Conservation (phyloP, 306 rosid species). For the Fagus crenata region DNA sequence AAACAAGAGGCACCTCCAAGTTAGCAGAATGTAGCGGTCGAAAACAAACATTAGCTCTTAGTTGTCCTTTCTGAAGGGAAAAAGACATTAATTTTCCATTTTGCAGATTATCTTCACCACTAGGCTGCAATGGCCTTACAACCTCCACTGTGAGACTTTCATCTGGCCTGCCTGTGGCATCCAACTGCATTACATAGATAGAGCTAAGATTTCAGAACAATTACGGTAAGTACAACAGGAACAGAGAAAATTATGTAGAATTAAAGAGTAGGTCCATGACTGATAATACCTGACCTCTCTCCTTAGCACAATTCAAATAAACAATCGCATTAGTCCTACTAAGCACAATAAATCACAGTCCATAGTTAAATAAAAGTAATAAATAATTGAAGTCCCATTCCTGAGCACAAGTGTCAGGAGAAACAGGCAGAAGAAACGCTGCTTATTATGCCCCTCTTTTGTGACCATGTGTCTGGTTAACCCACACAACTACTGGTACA, state of each 20-base stretch:
- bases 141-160: slow-evolving; percentile 79
- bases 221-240: slow-evolving; percentile 6
- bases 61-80: slow-evolving; percentile 80
- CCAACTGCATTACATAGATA: slow-evolving; percentile 60
- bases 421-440: neutral
- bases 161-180: slow-evolving; percentile 86
- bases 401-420: neutral
- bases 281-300: neutral
- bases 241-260: slow-evolving; percentile 5
- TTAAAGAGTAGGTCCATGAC: neutral
- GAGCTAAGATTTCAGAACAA: slow-evolving; percentile 27
- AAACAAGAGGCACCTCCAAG: slow-evolving; percentile 71
- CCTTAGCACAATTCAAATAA: neutral
- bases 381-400: neutral
- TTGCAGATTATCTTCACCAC: slow-evolving; percentile 47
- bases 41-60: slow-evolving; percentile 60
- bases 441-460: neutral
- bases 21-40: slow-evolving; percentile 75
- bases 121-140: slow-evolving; percentile 69
- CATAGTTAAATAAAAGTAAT: neutral
- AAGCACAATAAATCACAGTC: neutral
- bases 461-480: neutral
- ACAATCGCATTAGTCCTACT: neutral
- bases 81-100: slow-evolving; percentile 59
- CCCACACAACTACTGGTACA: neutral